These are phyloP conservation scores for Botrytis deweyae DNA, from an alignment of 2,329 filamentous ascomycete genomes.

Conservation along the genomic window DNA sequence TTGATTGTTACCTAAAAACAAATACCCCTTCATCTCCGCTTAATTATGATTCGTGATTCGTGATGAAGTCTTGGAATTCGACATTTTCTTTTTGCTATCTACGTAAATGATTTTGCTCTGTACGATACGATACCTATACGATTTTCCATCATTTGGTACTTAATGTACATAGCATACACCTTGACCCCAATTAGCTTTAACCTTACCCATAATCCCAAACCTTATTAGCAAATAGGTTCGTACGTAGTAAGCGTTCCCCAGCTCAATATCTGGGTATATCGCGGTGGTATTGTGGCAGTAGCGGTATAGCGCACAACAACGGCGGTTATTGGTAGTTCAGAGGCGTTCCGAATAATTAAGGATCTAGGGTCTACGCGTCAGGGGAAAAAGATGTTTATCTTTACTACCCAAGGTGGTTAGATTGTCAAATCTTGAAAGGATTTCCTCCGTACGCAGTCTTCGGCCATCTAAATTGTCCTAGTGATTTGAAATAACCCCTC, in stretches of 20 bases:
- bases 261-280: conserved; percentile 4
- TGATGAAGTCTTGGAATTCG: neutral
- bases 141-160: neutral
- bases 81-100: neutral
- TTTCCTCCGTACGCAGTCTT: neutral
- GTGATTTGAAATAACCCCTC: neutral
- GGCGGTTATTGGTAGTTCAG: conserved; percentile 1
- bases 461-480: neutral
- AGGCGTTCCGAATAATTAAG: neutral
- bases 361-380: conserved; percentile 1
- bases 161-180: neutral
- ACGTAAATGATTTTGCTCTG: neutral
- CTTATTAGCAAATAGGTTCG: neutral
- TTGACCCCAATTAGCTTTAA: neutral
- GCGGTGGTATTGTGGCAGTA: neutral
- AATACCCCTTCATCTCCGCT: neutral
- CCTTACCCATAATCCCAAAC: neutral
- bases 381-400: neutral
- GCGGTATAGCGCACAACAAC: neutral
- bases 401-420: neutral
- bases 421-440: neutral
- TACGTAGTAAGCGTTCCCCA: neutral
- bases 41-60: neutral
- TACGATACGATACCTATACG: neutral
- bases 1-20: neutral